These are phyloP conservation scores for Eucalyptus pauciflora DNA, from an alignment of 345 rosid species.

Conservation along the genomic window DNA sequence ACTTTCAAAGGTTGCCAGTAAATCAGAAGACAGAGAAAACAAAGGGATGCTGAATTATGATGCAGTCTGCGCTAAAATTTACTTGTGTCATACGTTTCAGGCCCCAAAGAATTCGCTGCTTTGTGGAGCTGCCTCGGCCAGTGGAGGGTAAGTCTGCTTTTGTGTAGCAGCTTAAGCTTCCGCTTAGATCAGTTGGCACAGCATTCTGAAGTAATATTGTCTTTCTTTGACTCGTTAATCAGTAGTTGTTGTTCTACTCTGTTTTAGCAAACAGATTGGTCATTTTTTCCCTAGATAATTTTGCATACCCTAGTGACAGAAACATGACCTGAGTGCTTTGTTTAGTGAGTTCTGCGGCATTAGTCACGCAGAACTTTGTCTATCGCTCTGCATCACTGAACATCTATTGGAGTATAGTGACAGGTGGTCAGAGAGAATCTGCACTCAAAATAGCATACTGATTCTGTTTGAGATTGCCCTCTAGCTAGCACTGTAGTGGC, in stretches of 20 bases:
- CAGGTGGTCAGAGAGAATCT: not conserved
- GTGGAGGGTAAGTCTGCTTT: conserved; percentile 39
- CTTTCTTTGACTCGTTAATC: not conserved
- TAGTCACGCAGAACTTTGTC: not conserved
- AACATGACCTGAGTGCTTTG: not conserved
- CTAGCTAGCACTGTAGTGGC: not conserved
- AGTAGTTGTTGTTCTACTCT: not conserved
- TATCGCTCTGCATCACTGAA: not conserved
- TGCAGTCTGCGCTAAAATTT: not conserved
- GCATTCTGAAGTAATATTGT: not conserved
- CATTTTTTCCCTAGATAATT: not conserved
- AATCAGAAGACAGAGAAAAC: not conserved
- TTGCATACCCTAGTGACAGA: not conserved
- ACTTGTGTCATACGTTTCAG: conserved; percentile 6
- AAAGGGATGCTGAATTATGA: not conserved
- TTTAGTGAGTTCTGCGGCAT: not conserved
- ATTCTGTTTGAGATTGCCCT: not conserved
- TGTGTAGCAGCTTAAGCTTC: not conserved
- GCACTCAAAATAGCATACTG: not conserved
- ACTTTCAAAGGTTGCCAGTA: not conserved
- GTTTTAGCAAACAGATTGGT: not conserved
- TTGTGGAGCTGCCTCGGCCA: conserved; percentile 61
- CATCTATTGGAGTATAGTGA: not conserved
- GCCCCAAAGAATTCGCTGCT: conserved; percentile 48
- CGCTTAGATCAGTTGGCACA: not conserved